These are phyloP conservation scores for Exophiala alcalophila DNA, from an alignment of 2,329 filamentous ascomycete genomes.

Conservation along the genomic window DNA sequence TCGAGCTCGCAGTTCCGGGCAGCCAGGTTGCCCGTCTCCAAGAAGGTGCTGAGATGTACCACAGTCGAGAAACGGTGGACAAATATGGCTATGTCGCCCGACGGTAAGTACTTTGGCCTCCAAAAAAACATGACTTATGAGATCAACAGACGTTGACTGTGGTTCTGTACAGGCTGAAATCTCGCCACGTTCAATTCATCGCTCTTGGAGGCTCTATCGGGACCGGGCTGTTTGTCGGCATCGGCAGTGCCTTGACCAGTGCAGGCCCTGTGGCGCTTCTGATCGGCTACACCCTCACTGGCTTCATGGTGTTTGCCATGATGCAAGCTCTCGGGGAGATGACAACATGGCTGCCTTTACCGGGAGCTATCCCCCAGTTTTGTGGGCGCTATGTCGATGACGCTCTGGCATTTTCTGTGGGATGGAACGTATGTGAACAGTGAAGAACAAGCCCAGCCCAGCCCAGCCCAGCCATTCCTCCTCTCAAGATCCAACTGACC, in stretches of 20 bases:
- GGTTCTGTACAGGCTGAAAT: conserved; percentile 31
- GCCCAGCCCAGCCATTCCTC: too few species aligned
- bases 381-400: conserved; percentile 44
- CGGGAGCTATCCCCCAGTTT: conserved; percentile 49
- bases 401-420: conserved; percentile 47
- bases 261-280: conserved; percentile 37
- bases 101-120: conserved; percentile 7
- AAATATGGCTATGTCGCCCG: conserved; percentile 33
- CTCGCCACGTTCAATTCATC: conserved; percentile 40
- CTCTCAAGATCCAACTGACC: neutral
- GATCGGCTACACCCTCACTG: conserved; percentile 36
- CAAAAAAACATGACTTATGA: neutral
- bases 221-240: conserved; percentile 35
- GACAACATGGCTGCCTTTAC: conserved; percentile 49
- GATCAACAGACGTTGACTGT: neutral
- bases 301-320: conserved; percentile 28
- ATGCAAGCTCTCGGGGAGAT: conserved; percentile 44
- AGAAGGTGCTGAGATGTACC: too few species aligned
- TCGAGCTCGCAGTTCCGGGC: neutral
- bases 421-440: conserved; percentile 53
- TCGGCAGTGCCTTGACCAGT: conserved; percentile 35
- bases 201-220: conserved; percentile 46
- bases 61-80: too few species aligned
- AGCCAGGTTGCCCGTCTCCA: conserved; percentile 49
- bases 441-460: conserved; percentile 32